These are phyloP conservation scores for Sanguinoderma infundibulare DNA, from an alignment of 1,284 basidiomycete genomes.

Conservation along the genomic window DNA sequence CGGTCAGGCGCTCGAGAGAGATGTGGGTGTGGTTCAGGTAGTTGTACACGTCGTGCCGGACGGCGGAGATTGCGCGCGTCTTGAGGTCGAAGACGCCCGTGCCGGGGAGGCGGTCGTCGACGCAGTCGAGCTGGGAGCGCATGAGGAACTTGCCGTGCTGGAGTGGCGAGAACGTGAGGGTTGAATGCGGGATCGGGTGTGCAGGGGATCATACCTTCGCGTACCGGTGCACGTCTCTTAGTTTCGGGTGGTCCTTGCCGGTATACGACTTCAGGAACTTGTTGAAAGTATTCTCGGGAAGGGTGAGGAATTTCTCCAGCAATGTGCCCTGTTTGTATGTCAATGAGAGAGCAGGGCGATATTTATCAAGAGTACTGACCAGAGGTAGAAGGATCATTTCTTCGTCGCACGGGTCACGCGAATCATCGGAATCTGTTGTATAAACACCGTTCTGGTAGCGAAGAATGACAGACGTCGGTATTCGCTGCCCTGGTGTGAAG, in stretches of 20 bases:
- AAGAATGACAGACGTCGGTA: constrained; percentile 78
- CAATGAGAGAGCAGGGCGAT: neutral
- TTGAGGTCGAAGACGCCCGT: constrained; percentile 96
- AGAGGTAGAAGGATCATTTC: constrained; percentile 72
- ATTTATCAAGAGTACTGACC: constrained; percentile 46
- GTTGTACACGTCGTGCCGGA: constrained; percentile 89
- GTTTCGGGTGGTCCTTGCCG: constrained; percentile 36
- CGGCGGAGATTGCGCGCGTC: constrained; percentile 86
- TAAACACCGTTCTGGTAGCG: constrained; percentile 74
- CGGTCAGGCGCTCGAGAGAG: constrained; percentile 65
- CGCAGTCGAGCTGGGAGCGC: constrained; percentile 95
- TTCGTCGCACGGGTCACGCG: constrained; percentile 61
- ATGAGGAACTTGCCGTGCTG: constrained; percentile 84
- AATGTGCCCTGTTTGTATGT: constrained; percentile 70
- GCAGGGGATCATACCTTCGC: constrained; percentile 59
- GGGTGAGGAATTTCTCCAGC: constrained; percentile 89
- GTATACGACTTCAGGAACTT: constrained; percentile 57
- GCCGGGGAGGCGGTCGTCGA: constrained; percentile 83
- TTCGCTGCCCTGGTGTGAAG: constrained; percentile 83
- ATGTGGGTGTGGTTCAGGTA: constrained; percentile 85
- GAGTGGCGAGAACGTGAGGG: neutral
- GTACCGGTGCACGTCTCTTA: constrained; percentile 64
- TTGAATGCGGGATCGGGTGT: neutral
- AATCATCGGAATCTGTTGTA: constrained; percentile 76
- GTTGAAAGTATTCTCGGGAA: constrained; percentile 67